Evolutionary conservation across 257 asterid genomes (phyloP).

Genomic region (Ophiorrhiza pumila): DNA sequence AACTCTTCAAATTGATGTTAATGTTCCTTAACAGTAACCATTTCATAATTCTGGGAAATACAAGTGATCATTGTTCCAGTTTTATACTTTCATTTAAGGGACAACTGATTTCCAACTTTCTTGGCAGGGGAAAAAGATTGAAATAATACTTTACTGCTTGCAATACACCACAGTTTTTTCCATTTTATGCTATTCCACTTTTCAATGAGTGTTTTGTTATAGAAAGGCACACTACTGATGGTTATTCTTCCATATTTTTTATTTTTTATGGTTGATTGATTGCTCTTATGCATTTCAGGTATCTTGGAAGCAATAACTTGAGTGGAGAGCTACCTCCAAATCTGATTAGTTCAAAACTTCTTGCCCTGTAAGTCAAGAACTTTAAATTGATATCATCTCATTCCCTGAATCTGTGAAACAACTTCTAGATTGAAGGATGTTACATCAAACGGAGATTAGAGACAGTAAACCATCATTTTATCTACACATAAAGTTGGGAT

Average conservation of each 20-base stretch:
- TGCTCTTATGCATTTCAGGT: constrained; percentile 34
- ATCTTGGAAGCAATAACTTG: constrained; percentile 63
- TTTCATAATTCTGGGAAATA: too few relatives aligned
- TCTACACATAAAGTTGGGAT: too few relatives aligned
- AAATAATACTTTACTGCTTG: background rate
- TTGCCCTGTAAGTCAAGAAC: constrained; percentile 49
- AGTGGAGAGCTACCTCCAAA: constrained; percentile 51
- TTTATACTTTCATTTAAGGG: too few relatives aligned
- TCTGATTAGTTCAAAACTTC: constrained; percentile 35
- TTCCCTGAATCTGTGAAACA: background rate
- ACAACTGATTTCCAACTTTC: background rate
- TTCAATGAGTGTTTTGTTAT: background rate
- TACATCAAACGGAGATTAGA: too few relatives aligned
- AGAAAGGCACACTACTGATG: background rate
- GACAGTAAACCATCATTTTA: background rate
- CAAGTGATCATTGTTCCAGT: too few relatives aligned
- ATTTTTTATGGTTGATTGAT: background rate
- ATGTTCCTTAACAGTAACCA: too few relatives aligned
- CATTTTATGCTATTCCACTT: too few relatives aligned
- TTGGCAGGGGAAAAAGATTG: background rate
- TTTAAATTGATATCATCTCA: background rate
- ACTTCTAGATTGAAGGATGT: background rate
- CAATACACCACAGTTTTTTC: background rate
- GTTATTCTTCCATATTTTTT: background rate
- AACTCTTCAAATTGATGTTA: too few relatives aligned